A percentile compares a stretch with the other conserved stretches of the same genome.
Evolutionary conservation across 2,329 filamentous ascomycete genomes (phyloP).

Genomic region (Plenodomus lindquistii): DNA sequence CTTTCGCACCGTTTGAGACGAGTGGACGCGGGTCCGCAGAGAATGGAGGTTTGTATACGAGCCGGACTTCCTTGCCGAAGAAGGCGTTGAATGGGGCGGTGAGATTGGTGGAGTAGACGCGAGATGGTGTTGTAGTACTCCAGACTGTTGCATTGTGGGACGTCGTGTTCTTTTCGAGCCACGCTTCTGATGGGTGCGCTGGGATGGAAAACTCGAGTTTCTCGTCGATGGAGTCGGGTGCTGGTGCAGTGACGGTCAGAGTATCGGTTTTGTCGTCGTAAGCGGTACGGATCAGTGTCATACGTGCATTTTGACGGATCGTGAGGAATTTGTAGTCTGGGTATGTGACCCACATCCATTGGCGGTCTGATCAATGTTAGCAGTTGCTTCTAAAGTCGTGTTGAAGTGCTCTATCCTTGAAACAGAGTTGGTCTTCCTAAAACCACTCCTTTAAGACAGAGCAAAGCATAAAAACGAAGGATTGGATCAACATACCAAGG

Average conservation of each 20-base stretch:
- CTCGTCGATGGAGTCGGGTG: slow-evolving; percentile 39
- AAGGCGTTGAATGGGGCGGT: slow-evolving; percentile 60
- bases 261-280: slow-evolving; percentile 51
- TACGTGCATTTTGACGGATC: slow-evolving; percentile 62
- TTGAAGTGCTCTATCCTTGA: background rate
- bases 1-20: slow-evolving; percentile 59
- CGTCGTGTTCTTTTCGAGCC: slow-evolving; percentile 59
- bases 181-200: slow-evolving; percentile 57
- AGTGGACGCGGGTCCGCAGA: slow-evolving; percentile 54
- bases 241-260: slow-evolving; percentile 55
- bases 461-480: background rate
- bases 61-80: slow-evolving; percentile 58
- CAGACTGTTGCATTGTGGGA: slow-evolving; percentile 60
- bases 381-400: background rate
- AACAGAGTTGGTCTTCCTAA: too few species aligned
- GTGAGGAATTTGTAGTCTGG: slow-evolving; percentile 62
- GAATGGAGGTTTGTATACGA: slow-evolving; percentile 64
- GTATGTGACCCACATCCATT: slow-evolving; percentile 68
- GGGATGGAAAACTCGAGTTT: slow-evolving; percentile 55
- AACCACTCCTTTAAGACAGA: too few species aligned
- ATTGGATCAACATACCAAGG: slow-evolving; percentile 40
- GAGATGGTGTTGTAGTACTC: slow-evolving; percentile 61
- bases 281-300: slow-evolving; percentile 65
- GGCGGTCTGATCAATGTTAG: slow-evolving; percentile 53
- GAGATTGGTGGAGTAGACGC: slow-evolving; percentile 56